Percentiles rank a stretch among this genome's conserved stretches.
phyloP scores from a whole-genome alignment of 1,139 yeast species.

The Sugiyamaella japonica region DNA sequence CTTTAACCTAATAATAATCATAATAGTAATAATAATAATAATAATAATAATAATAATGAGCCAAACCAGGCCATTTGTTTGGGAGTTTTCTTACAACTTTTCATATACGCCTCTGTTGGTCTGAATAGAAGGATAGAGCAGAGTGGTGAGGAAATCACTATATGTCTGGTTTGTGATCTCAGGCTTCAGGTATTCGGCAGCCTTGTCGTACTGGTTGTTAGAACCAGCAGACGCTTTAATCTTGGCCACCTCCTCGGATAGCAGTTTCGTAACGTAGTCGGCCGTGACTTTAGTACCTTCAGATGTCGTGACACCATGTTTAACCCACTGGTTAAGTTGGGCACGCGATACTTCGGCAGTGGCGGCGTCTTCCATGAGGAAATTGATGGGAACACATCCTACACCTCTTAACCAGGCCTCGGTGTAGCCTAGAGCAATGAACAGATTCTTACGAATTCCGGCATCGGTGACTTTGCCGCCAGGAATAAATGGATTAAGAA shows the following conservation, averaged over 20 bases:
- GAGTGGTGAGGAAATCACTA: slow-evolving; percentile 48
- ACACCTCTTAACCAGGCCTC: slow-evolving; percentile 82
- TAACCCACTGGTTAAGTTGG: slow-evolving; percentile 83
- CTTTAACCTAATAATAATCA: neutral
- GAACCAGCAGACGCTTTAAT: slow-evolving; percentile 56
- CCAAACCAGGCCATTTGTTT: slow-evolving; percentile 9
- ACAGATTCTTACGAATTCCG: slow-evolving; percentile 70
- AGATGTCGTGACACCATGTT: slow-evolving; percentile 65
- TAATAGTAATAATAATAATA: neutral
- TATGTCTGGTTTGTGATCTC: slow-evolving; percentile 39
- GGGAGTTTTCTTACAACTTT: slow-evolving; percentile 26
- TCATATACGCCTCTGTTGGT: slow-evolving; percentile 25
- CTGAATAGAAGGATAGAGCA: slow-evolving; percentile 43
- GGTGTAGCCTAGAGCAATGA: slow-evolving; percentile 73
- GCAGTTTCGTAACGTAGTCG: slow-evolving; percentile 54
- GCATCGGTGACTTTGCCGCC: slow-evolving; percentile 67
- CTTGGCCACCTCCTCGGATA: slow-evolving; percentile 62
- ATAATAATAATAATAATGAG: neutral
- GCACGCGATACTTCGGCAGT: slow-evolving; percentile 85
- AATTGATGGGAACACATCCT: slow-evolving; percentile 82
- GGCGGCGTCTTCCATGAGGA: slow-evolving; percentile 85
- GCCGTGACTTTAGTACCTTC: slow-evolving; percentile 59
- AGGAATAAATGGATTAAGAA: slow-evolving; percentile 68
- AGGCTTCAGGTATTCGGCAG: slow-evolving; percentile 38
- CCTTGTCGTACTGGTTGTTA: slow-evolving; percentile 55